A percentile compares a stretch with the other conserved stretches of the same genome.
Evolutionary conservation across 345 rosid species (phyloP).

Genomic region (Pistacia vera): DNA sequence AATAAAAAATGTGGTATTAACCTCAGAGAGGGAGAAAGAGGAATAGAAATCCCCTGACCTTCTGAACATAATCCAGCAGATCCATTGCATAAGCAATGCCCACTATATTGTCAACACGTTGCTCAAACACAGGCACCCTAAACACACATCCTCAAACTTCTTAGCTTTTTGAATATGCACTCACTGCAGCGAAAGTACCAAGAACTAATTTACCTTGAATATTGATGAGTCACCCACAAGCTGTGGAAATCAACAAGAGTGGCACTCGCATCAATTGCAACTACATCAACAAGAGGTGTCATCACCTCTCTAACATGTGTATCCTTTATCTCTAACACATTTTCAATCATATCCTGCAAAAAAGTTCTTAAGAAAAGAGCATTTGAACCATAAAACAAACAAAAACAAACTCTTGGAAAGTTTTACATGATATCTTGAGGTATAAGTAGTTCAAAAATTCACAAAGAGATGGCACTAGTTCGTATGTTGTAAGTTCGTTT

Average conservation of each 20-base stretch:
- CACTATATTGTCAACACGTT: conserved; percentile 94
- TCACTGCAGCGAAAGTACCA: conserved; percentile 7
- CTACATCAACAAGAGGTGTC: conserved; percentile 99
- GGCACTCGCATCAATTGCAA: conserved; percentile 88
- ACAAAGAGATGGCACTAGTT: conserved; percentile 3
- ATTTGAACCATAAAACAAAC: conserved; percentile 15
- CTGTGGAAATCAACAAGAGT: conserved; percentile 83
- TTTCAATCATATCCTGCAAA: conserved; percentile 97
- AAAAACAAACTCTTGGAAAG: not conserved
- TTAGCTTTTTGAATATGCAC: conserved; percentile 26
- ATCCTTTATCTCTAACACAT: conserved; percentile 97
- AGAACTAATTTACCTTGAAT: conserved; percentile 64
- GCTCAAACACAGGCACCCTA: conserved; percentile 99
- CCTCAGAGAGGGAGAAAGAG: too few species aligned
- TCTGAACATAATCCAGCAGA: too few species aligned
- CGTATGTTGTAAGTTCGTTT: too few species aligned
- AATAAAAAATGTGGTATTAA: too few species aligned
- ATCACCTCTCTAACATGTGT: conserved; percentile 98
- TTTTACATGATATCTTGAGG: not conserved
- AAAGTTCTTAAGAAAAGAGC: conserved; percentile 19
- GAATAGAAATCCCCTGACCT: too few species aligned
- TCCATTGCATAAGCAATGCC: conserved; percentile 99
- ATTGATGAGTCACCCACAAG: conserved; percentile 98
- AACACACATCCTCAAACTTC: conserved; percentile 10
- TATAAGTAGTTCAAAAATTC: not conserved